Evolutionary conservation across 2,329 filamentous ascomycete genomes (phyloP), one percentile per base, ranked within the genome.

Genomic region (Dothidotthia symphoricarpi): DNA sequence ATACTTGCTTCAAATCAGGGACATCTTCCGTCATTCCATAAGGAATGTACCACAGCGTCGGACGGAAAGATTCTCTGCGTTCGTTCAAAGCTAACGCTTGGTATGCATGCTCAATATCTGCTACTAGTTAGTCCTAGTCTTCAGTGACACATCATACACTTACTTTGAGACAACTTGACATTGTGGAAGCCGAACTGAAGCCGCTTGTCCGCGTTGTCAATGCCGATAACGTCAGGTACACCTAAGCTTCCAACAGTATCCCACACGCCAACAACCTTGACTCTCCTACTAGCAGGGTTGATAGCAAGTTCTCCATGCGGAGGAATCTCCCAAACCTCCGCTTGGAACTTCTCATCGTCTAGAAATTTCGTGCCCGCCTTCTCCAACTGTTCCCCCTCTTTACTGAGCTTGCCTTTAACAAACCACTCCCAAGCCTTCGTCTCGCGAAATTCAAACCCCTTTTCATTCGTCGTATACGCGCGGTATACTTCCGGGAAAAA

Each of bases 81-180:
- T 80, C 76, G 26, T 80, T 75, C 0, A 80, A 56, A 3, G 75
- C 76, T 1, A 80, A 50, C 2, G 75, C 76, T 28, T 80, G 76
- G 48, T 73, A 79, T 5, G 75, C 76, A 47, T 78, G 71, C 16
- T 75, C 66, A 11, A 78, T 69, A 9, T 61, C 66, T 66, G 22
- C 7, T 1, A 1, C 5, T 54, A 49, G 1, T 71, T 67, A 50
- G 66, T 56, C 9, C 17, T 9, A 1, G 13, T 7, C n/a, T 38
- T 25, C 4, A 28, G 28, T 9, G 43, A 37, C 14, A 29, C 10
- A 27, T n/a, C 24, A 30, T 1, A 31, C 10, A 45, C 66, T 57
- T 30, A 69, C 58, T 44, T 30, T 56, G 47, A 13, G 61, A 63
- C 7, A 65, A 33, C 32, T 53, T 61, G 3, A 63, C 57, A 31